Evolutionary conservation across 306 rosid species (phyloP).

Genomic region (Citrullus mucosospermus): DNA sequence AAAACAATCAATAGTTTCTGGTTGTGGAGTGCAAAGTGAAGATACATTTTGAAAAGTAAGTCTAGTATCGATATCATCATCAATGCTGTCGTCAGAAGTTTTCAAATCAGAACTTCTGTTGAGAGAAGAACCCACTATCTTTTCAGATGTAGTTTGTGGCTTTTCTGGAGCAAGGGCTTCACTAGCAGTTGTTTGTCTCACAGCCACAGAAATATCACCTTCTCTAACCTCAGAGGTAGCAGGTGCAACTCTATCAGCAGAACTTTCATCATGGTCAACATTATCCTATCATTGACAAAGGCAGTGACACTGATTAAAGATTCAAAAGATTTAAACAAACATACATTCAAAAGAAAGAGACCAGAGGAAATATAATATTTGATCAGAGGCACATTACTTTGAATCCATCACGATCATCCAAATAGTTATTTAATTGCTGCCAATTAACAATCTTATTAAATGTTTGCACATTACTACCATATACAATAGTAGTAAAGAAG

Average conservation of each 20-base stretch:
- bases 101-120: constrained; percentile 17
- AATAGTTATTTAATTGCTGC: background rate
- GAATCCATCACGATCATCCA: background rate
- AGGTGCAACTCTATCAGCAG: constrained; percentile 25
- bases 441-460: background rate
- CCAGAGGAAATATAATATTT: background rate
- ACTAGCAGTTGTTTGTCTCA: constrained; percentile 18
- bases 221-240: constrained; percentile 25
- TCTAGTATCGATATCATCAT: constrained; percentile 20
- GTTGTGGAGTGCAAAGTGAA: constrained; percentile 14
- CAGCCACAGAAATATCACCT: constrained; percentile 12
- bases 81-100: constrained; percentile 15
- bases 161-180: constrained; percentile 18
- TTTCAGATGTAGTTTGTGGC: constrained; percentile 17
- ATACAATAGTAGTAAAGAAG: background rate
- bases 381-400: background rate
- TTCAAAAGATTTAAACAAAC: background rate
- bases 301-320: background rate
- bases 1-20: constrained; percentile 20
- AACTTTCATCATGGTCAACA: constrained; percentile 47
- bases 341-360: background rate
- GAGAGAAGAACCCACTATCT: constrained; percentile 10
- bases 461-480: background rate
- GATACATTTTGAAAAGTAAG: constrained; percentile 8
- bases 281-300: constrained; percentile 11